Percentiles rank a stretch among this genome's conserved stretches.
These are phyloP conservation scores for Neurospora sp. DNA, from an alignment of 495 filamentous ascomycete species.

Conservation along the genomic window DNA sequence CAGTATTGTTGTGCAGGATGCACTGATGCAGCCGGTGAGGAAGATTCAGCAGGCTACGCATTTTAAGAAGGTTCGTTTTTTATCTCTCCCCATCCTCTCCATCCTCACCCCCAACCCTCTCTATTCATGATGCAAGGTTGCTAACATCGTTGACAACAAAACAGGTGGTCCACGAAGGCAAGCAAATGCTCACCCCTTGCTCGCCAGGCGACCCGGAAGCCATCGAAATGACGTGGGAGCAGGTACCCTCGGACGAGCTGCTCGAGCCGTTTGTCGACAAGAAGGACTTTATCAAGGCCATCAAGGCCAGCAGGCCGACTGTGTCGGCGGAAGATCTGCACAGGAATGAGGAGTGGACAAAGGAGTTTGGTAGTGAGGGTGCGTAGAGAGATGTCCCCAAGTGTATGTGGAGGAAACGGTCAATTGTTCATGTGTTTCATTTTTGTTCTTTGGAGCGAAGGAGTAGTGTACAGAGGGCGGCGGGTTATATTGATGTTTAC, in stretches of 20 bases:
- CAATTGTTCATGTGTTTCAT: background rate
- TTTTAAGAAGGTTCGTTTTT: slow-evolving; percentile 74
- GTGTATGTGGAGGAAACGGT: background rate
- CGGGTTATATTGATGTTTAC: background rate
- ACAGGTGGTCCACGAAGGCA: slow-evolving; percentile 62
- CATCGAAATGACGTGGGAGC: slow-evolving; percentile 87
- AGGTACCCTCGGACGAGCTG: slow-evolving; percentile 68
- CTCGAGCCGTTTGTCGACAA: slow-evolving; percentile 76
- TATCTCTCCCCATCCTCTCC: too few relatives aligned
- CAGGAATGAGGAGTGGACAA: slow-evolving; percentile 85
- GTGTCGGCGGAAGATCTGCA: slow-evolving; percentile 77
- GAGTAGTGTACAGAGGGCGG: background rate
- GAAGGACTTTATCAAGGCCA: slow-evolving; percentile 91
- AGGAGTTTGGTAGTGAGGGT: slow-evolving; percentile 94
- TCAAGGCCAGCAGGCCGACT: slow-evolving; percentile 77
- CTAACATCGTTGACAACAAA: too few relatives aligned
- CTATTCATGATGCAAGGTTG: background rate
- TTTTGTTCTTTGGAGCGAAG: background rate
- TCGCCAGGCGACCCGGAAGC: slow-evolving; percentile 82
- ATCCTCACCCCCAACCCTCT: background rate
- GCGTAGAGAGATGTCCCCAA: slow-evolving; percentile 18
- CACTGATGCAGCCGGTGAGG: slow-evolving; percentile 92
- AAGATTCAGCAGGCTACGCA: slow-evolving; percentile 98
- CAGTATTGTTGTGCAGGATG: slow-evolving; percentile 91
- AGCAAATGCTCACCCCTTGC: slow-evolving; percentile 77